Percentiles rank a stretch among this genome's conserved stretches.
These are phyloP conservation scores for Cucurbita pepo DNA, from an alignment of 306 rosid genomes.

Conservation along the genomic window DNA sequence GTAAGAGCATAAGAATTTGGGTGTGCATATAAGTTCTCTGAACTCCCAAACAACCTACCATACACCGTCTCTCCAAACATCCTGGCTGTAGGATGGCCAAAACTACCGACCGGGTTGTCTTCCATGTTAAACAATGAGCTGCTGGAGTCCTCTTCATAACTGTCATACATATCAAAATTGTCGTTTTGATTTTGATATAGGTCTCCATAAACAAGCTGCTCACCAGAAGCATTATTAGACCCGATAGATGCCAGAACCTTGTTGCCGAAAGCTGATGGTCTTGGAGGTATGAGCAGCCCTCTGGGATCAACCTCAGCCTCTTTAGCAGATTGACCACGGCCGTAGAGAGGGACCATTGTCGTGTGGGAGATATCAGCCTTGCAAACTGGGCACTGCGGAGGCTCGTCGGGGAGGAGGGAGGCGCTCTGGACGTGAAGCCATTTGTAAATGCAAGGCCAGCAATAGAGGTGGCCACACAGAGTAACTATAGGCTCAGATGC, in stretches of 20 bases:
- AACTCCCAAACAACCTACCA: slow-evolving; percentile 45
- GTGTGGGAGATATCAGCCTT: slow-evolving; percentile 61
- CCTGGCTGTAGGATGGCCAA: slow-evolving; percentile 34
- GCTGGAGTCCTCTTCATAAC: slow-evolving; percentile 24
- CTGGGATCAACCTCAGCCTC: slow-evolving; percentile 7
- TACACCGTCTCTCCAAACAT: slow-evolving; percentile 63
- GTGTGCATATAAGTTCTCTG: slow-evolving; percentile 25
- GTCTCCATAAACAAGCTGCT: slow-evolving; percentile 51
- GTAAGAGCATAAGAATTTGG: slow-evolving; percentile 37
- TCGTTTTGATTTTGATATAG: slow-evolving; percentile 37
- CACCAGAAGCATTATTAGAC: slow-evolving; percentile 16
- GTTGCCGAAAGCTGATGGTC: slow-evolving; percentile 58
- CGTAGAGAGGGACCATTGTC: slow-evolving; percentile 80
- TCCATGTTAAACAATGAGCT: slow-evolving; percentile 28
- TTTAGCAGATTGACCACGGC: slow-evolving; percentile 33
- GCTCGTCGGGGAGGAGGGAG: slow-evolving; percentile 55
- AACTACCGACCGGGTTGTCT: slow-evolving; percentile 19
- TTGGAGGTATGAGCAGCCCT: slow-evolving; percentile 41
- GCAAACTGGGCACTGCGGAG: slow-evolving; percentile 90
- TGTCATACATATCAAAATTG: slow-evolving; percentile 12
- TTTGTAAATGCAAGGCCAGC: slow-evolving; percentile 95
- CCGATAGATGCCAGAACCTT: slow-evolving; percentile 6
- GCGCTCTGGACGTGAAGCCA: slow-evolving; percentile 79
- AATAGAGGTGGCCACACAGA: slow-evolving; percentile 85
- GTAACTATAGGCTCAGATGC: slow-evolving; percentile 75